Evolutionary conservation across 148 eudicot species (phyloP).

Genomic region (Vaccinium darrowii): DNA sequence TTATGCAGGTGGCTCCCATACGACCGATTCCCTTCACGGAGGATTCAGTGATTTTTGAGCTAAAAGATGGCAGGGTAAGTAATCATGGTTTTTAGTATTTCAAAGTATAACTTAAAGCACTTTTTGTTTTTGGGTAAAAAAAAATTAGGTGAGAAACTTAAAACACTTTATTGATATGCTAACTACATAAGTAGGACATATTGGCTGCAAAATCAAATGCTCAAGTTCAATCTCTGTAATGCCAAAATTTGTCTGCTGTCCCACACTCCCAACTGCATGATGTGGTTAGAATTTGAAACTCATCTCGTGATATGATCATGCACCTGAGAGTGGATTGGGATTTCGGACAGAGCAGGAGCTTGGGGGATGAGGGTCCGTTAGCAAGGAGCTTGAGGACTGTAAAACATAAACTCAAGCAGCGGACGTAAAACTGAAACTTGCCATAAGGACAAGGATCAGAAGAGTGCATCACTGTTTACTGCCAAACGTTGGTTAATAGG

Average conservation of each 20-base stretch:
- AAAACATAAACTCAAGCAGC: neutral
- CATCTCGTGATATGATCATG: neutral
- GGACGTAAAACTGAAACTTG: neutral
- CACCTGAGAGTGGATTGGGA: neutral
- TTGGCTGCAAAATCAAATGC: neutral
- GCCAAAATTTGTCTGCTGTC: neutral
- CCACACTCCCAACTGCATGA: neutral
- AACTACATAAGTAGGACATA: neutral
- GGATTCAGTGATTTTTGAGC: constrained; percentile 68
- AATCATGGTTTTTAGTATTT: neutral
- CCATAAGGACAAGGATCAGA: neutral
- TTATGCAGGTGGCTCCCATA: constrained; percentile 56
- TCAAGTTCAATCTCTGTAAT: neutral
- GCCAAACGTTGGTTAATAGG: neutral
- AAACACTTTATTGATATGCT: neutral
- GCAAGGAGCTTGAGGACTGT: neutral
- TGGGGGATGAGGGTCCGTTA: neutral
- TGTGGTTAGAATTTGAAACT: neutral
- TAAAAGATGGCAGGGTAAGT: constrained; percentile 82
- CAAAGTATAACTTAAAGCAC: neutral
- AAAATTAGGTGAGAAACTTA: too few species aligned
- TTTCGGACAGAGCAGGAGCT: neutral
- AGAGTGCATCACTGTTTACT: neutral
- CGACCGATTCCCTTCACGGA: constrained; percentile 68
- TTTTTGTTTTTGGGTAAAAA: neutral